phyloP scores from a whole-genome alignment of 805 yeast genomes.

The Yamadazyma nakazawae region DNA sequence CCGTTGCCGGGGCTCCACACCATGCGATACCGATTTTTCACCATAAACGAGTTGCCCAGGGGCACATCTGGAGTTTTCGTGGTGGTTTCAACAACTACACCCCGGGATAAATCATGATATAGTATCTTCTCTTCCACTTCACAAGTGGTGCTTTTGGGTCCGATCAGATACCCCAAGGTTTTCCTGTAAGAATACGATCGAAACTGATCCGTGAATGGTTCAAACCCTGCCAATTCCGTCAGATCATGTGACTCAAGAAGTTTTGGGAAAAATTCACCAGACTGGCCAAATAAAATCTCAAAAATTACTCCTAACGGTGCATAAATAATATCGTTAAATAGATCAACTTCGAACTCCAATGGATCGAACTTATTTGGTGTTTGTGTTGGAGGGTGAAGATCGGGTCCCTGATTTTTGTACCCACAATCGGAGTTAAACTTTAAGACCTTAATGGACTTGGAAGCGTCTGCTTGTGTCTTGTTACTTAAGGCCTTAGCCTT shows the following conservation, averaged over 20 bases:
- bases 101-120: conserved; percentile 48
- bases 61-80: conserved; percentile 93
- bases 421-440: conserved; percentile 36
- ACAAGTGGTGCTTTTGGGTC: conserved; percentile 89
- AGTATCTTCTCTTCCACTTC: conserved; percentile 58
- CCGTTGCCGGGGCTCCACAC: conserved; percentile 69
- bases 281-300: conserved; percentile 55
- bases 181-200: conserved; percentile 66
- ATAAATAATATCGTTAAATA: conserved; percentile 47
- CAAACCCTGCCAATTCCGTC: conserved; percentile 40
- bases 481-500: no score
- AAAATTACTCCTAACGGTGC: conserved; percentile 80
- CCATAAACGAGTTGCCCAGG: conserved; percentile 77
- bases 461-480: no score
- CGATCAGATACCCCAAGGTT: conserved; percentile 76
- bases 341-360: conserved; percentile 40
- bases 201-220: conserved; percentile 21
- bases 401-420: conserved; percentile 61
- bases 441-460: conserved; percentile 17
- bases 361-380: conserved; percentile 28
- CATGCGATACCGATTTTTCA: conserved; percentile 66
- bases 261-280: conserved; percentile 37
- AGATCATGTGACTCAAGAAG: conserved; percentile 46
- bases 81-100: conserved; percentile 57
- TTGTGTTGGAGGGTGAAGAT: conserved; percentile 55